Base-by-base conservation (phyloP, 148 eudicot species). In the Beta vulgaris region DNA sequence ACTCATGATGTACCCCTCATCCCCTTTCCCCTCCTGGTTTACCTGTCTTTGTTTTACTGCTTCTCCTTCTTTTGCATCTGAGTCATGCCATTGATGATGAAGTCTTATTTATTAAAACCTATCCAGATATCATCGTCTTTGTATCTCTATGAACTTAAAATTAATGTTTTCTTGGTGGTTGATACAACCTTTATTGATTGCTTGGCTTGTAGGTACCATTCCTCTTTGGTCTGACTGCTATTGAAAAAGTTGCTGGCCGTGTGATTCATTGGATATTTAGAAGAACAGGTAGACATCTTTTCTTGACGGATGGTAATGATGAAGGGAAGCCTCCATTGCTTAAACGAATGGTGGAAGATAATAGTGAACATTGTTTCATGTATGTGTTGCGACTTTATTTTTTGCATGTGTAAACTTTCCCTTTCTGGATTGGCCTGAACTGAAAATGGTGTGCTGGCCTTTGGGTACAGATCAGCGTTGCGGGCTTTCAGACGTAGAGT, bases 241-340 rank as follows among this genome's bases (percentile, higher is more conserved):
- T 96, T 40, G 99, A 96, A 85, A 96, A 83, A 73, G 64, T 80
- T 68, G 99, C 98, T 74, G 77, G 84, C 68, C 72, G 14, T 80
- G 84, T 96, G 78, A 89, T 88, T 74, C 97, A 96, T 78, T 89
- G 70, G 97, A 92, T 96, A 83, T 96, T 91, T 83, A 85, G 92
- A 75, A 92, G 93, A 83, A 96, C 99, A 15, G 99, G 99, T 34
- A 82, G 81, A 68, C 99, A 96, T 77, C 94, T 96, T 73, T 96
- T 96, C 78, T 89, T 96, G 80, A 85, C 88, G 7, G 98, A 95
- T 75, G 71, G 89, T 76, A 62, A 82, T 77, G 91, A 87, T 73
- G 87, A 85, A 77, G 97, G 92, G 76, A 96, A 88, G 86, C 94
- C 98, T 75, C 99, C 99, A 53, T 76, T 96, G 82, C 97, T 96